These are phyloP conservation scores for Colletotrichum caudatum DNA, from an alignment of 2,329 filamentous ascomycete species.

Conservation along the genomic window DNA sequence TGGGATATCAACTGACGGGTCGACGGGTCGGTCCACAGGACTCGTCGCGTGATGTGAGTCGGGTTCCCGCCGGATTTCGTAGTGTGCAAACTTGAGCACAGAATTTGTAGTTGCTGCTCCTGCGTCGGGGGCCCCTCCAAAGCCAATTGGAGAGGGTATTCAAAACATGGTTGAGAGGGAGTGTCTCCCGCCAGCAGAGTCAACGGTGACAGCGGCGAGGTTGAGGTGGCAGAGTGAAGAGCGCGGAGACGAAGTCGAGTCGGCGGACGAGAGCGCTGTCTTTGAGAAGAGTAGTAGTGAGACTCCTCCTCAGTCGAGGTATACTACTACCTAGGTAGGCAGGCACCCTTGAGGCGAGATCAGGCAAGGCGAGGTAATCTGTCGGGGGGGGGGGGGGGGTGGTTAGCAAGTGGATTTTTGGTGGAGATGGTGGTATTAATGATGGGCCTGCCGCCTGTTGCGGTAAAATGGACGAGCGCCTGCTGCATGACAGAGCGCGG, in stretches of 20 bases:
- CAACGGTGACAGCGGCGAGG: slow-evolving; percentile 38
- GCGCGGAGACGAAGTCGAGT: slow-evolving; percentile 16
- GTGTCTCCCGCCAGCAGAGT: slow-evolving; percentile 26
- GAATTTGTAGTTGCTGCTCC: slow-evolving; percentile 26
- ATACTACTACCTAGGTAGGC: not conserved
- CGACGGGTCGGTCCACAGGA: slow-evolving; percentile 7
- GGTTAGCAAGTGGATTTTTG: slow-evolving; percentile 43
- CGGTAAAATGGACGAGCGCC: slow-evolving; percentile 50
- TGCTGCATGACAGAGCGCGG: slow-evolving; percentile 38
- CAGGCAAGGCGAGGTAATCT: slow-evolving; percentile 32
- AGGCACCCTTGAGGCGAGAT: slow-evolving; percentile 31
- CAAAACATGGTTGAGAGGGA: slow-evolving; percentile 49
- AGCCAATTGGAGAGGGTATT: slow-evolving; percentile 48
- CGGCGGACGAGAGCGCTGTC: slow-evolving; percentile 27
- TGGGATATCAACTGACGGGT: slow-evolving; percentile 2
- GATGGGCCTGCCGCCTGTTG: slow-evolving; percentile 48
- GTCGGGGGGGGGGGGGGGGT: slow-evolving; percentile 37
- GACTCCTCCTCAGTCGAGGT: slow-evolving; percentile 18
- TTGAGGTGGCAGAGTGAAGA: slow-evolving; percentile 29
- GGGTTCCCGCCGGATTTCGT: not conserved
- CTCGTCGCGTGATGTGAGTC: slow-evolving; percentile 4
- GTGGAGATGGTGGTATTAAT: slow-evolving; percentile 44
- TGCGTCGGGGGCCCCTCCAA: slow-evolving; percentile 47
- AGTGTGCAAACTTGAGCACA: slow-evolving; percentile 15
- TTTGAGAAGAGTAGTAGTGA: not conserved